A percentile compares a stretch with the other conserved stretches of the same genome.
Conservation (phyloP, 148 eudicot genomes). For the Pouteria glomerata region DNA sequence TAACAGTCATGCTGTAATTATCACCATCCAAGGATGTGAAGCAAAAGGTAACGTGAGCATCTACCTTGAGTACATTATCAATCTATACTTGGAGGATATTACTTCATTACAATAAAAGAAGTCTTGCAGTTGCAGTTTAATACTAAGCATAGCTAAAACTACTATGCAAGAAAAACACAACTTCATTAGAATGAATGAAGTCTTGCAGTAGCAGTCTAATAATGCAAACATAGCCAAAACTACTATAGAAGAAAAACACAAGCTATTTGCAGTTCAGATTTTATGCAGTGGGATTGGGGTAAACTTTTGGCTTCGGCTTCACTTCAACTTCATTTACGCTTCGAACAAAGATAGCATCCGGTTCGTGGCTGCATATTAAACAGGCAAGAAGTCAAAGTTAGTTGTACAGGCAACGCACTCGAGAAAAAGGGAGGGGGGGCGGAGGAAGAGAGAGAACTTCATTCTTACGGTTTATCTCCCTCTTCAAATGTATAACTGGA, state of each 20-base stretch:
- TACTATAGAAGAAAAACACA: neutral
- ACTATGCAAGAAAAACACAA: too few species aligned
- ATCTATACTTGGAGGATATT: too few species aligned
- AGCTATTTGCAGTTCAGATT: neutral
- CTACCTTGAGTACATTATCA: too few species aligned
- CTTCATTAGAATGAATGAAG: slow-evolving; percentile 7
- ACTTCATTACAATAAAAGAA: too few species aligned
- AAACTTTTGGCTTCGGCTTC: slow-evolving; percentile 88
- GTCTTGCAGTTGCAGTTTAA: too few species aligned
- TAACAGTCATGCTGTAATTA: too few species aligned
- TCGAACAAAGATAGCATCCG: slow-evolving; percentile 77
- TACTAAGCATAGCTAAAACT: too few species aligned
- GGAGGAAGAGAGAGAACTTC: slow-evolving; percentile 3
- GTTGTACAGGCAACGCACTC: neutral
- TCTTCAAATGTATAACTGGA: slow-evolving; percentile 90
- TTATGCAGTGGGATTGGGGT: slow-evolving; percentile 64
- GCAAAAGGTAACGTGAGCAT: too few species aligned
- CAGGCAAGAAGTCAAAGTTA: neutral
- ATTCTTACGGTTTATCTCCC: slow-evolving; percentile 78
- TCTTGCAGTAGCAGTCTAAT: neutral
- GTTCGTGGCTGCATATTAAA: slow-evolving; percentile 73
- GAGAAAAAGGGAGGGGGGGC: neutral
- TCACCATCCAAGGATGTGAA: too few species aligned
- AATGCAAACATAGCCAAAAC: neutral
- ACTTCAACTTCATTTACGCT: slow-evolving; percentile 95